A percentile compares a stretch with the other conserved stretches of the same genome.
These are phyloP conservation scores for Lactarius tabidus DNA, from an alignment of 768 basidiomycete genomes.

Conservation along the genomic window DNA sequence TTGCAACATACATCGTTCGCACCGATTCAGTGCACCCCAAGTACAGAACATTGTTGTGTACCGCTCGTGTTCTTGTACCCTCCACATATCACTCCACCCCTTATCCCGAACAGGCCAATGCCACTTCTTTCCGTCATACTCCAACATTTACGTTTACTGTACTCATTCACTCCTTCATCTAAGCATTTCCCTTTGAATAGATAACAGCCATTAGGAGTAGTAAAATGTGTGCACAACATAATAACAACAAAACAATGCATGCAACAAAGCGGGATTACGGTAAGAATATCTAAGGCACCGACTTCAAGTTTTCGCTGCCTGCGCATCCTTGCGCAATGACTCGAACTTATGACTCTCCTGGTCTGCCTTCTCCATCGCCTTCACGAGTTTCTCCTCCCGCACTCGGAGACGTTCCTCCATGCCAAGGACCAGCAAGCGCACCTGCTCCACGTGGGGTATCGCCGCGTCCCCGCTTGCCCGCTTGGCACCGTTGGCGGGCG, in stretches of 20 bases:
- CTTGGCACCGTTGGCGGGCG: neutral
- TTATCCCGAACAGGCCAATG: neutral
- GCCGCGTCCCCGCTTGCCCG: slow-evolving; percentile 38
- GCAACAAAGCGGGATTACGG: slow-evolving; percentile 3
- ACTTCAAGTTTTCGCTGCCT: slow-evolving; percentile 11
- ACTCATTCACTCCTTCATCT: neutral
- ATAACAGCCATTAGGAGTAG: neutral
- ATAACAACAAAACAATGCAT: slow-evolving; percentile 11
- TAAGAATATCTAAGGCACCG: neutral
- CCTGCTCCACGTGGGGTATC: slow-evolving; percentile 61
- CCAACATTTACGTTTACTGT: neutral
- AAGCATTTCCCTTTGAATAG: neutral
- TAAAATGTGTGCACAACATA: slow-evolving; percentile 17
- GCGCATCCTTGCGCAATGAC: slow-evolving; percentile 35
- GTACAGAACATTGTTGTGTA: neutral
- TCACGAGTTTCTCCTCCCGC: slow-evolving; percentile 57
- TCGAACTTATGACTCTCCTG: slow-evolving; percentile 54
- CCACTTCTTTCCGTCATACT: neutral
- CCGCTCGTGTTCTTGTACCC: neutral
- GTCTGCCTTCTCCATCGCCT: slow-evolving; percentile 59
- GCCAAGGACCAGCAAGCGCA: slow-evolving; percentile 63
- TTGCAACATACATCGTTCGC: too few relatives aligned
- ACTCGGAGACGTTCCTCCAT: slow-evolving; percentile 69
- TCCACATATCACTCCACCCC: neutral
- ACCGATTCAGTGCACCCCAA: neutral